Percentiles rank a stretch among this genome's conserved stretches.
Evolutionary conservation across 345 rosid genomes (phyloP).

Genomic region (Camelina hispida): DNA sequence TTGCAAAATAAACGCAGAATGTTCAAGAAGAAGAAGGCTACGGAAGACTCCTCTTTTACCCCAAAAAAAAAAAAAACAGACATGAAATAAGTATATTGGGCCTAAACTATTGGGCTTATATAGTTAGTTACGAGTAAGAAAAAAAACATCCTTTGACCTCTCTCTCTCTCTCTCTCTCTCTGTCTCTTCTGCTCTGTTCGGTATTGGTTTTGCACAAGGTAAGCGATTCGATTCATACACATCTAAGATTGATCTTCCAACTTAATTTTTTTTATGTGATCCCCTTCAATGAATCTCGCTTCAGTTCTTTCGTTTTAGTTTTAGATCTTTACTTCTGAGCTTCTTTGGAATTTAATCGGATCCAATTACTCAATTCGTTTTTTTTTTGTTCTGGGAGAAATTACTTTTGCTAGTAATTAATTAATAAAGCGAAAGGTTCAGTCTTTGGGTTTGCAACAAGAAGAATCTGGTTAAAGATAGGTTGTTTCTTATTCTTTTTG

Average conservation of each 20-base stretch:
- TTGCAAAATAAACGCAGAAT: neutral
- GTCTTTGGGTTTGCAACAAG: neutral
- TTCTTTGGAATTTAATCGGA: neutral
- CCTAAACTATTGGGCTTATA: neutral
- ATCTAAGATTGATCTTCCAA: conserved; percentile 20
- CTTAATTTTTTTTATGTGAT: neutral
- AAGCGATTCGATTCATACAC: conserved; percentile 22
- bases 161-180: conserved; percentile 14
- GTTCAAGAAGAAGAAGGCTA: neutral
- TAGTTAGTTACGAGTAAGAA: neutral
- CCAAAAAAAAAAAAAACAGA: neutral
- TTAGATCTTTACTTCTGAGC: conserved; percentile 7
- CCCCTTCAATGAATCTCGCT: neutral
- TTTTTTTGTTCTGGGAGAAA: neutral
- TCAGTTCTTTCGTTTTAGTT: neutral
- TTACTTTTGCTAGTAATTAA: neutral
- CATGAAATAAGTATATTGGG: neutral
- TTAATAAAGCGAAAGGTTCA: neutral
- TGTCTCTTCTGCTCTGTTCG: neutral
- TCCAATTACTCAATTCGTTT: neutral
- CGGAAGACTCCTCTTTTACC: neutral
- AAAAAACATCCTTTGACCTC: conserved; percentile 5
- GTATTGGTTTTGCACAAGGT: conserved; percentile 14
- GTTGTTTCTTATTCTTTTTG: neutral
- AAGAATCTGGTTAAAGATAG: neutral